Base-by-base conservation (phyloP, 2,329 filamentous ascomycete species). In the Hymenoscyphus scutula region DNA sequence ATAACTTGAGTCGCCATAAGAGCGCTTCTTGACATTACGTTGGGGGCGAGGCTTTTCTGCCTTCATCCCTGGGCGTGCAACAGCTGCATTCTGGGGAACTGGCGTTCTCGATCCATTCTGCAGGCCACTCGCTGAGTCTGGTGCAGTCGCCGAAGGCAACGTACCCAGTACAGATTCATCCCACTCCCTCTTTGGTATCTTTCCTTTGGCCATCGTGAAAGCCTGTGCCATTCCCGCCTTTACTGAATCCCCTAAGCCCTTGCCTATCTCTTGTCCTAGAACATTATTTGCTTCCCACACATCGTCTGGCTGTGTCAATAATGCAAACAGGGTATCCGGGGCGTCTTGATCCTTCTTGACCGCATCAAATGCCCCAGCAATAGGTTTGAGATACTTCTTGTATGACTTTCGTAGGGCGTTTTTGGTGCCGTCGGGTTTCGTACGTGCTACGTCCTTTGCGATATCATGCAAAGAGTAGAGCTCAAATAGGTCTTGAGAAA, bases 1-100 rank as follows among this genome's bases (percentile, higher is more conserved):
- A 71, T 84, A 93, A 70, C 87, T 90, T 69, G 81, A 84, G 67
- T 93, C 90, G 45, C 88, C 86, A 72, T 92, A 93, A 65, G 87
- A 84, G 56, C 90, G 83, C 80, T 92, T 92, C 78, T 89, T 91
- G 65, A 84, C 82, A 61, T 81, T 79, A 56, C 90, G 82, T 69
- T 88, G 86, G 37, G 88, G 85, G 60, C 89, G 81, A 45, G 78
- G 75, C 11, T 65, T 56, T 10, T 74, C 74, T 56, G 54, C 58
- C 45, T 67, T 66, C 41, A 48, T 48, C 8, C 19, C 61, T 17
- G 64, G 57, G 17, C 67, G 62, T 11, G 56, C 55, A 17, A 62
- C 53, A 8, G 53, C 61, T 37, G 62, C 34, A 38, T 65, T 62
- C 32, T 67, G 67, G 34, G 66, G 65, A 11, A 61, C 11, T 5